Evolutionary conservation across 805 yeast genomes (phyloP).

Genomic region (Myxozyma kluyveri): DNA sequence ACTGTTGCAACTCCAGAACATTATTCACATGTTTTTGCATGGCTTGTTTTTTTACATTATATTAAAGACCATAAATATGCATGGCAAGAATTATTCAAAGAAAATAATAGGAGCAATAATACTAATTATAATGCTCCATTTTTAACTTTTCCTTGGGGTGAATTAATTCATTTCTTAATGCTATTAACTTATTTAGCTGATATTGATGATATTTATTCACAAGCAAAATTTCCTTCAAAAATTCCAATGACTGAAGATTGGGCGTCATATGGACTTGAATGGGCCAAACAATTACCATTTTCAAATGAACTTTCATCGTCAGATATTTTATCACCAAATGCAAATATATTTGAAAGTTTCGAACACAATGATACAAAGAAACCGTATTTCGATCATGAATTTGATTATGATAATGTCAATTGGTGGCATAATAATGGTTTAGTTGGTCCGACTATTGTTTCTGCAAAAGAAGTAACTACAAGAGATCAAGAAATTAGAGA

Average conservation of each 20-base stretch:
- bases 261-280: slow-evolving; percentile 18
- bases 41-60: slow-evolving; percentile 25
- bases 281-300: slow-evolving; percentile 12
- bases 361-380: neutral
- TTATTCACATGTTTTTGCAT: slow-evolving; percentile 25
- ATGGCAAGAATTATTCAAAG: slow-evolving; percentile 3
- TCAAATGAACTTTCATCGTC: neutral
- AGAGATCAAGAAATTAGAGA: neutral
- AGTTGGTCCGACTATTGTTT: slow-evolving; percentile 13
- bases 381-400: slow-evolving; percentile 1
- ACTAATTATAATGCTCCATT: no score
- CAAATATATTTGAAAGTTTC: neutral
- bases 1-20: slow-evolving; percentile 20
- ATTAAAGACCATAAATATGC: slow-evolving; percentile 13
- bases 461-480: neutral
- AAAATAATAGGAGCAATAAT: no score
- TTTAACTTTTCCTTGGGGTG: slow-evolving; percentile 19
- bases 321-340: neutral
- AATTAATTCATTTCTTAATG: slow-evolving; percentile 16
- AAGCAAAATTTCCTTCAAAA: slow-evolving; percentile 5
- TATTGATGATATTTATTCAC: slow-evolving; percentile 7
- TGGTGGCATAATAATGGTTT: neutral
- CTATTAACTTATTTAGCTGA: slow-evolving; percentile 21
- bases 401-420: slow-evolving; percentile 6
- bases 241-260: slow-evolving; percentile 14